Base-by-base conservation (phyloP, 78 protist species). In the Planoprotostelium fungivorum region DNA sequence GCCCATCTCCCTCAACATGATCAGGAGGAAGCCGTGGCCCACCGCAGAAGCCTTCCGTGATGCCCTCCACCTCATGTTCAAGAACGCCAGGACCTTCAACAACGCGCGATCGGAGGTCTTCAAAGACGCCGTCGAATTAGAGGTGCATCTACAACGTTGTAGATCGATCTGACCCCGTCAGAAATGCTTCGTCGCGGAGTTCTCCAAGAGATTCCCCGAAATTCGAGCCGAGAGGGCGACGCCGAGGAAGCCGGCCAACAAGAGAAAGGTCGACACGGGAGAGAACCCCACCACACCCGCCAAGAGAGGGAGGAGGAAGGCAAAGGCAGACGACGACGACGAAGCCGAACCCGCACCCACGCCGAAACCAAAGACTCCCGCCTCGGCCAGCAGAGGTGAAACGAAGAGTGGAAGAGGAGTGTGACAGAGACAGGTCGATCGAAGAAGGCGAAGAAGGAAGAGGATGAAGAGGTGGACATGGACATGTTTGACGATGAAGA, bases 111-210 rank as follows among this genome's bases (percentile, higher is more conserved):
- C 95, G 0, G 93, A 86, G 1, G 93, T 93, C 1, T 93, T 85
- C 63, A 90, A 93, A 85, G 95, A 93, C 86, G 95, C 95, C 35
- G 95, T 93, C 35, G n/a, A 38, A 37, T 31, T 93, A 0, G 86
- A 90, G 63, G 87, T 84, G 63, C 28, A 1, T 89, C 35, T 51
- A 29, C 34, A 1, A 34, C 16, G 35, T 16, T 51, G 73, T 51
- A 51, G 73, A 51, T 51, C 73, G 16, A 51, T 25, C 16, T 51
- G 73, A 51, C 5, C 5, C 5, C 5, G 16, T 25, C 73, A 51
- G 73, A 51, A 51, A 51, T 5, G 5, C 73, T 51, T 51, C 16
- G 73, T 51, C 73, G 16, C 5, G 16, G 73, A 51, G 16, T 51
- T 51, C 16, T 51, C 73, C 73, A 51, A 51, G 73, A 51, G 73